A percentile compares a stretch with the other conserved stretches of the same genome.
These are phyloP conservation scores for Vigna trinervia DNA, from an alignment of 306 rosid species.

Conservation along the genomic window DNA sequence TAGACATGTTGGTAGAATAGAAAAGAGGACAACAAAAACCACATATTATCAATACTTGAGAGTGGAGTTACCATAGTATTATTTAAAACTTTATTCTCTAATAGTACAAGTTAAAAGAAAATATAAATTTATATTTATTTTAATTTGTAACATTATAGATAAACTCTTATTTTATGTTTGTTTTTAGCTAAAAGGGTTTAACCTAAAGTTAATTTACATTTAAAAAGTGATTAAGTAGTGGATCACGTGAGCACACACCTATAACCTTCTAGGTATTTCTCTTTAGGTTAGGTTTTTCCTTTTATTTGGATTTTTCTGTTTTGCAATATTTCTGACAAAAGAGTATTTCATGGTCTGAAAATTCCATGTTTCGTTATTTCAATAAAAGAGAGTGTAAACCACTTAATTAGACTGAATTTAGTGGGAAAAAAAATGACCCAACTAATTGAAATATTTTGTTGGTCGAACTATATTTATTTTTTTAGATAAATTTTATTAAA, in stretches of 20 bases:
- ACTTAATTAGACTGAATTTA: not conserved
- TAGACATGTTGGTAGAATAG: not conserved
- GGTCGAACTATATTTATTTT: not conserved
- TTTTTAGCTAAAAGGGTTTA: not conserved
- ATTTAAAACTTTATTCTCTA: too few species aligned
- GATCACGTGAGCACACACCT: constrained; percentile 22
- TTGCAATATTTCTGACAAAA: not conserved
- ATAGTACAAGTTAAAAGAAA: too few species aligned
- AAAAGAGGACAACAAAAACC: not conserved
- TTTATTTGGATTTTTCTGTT: constrained; percentile 4
- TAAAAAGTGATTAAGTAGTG: not conserved
- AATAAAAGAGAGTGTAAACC: not conserved
- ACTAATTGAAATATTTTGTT: not conserved
- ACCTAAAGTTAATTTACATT: not conserved
- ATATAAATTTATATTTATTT: too few species aligned
- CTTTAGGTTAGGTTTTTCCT: constrained; percentile 2
- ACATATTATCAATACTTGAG: too few species aligned
- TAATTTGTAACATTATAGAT: too few species aligned
- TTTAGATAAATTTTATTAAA: not conserved
- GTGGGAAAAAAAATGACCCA: not conserved
- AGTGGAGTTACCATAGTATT: too few species aligned
- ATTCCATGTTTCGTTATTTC: not conserved
- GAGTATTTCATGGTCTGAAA: constrained; percentile 6
- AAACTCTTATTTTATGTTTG: not conserved
- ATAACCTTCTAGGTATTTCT: constrained; percentile 13